Evolutionary conservation across 306 rosid species (phyloP).

Genomic region (Luffa acutangula): DNA sequence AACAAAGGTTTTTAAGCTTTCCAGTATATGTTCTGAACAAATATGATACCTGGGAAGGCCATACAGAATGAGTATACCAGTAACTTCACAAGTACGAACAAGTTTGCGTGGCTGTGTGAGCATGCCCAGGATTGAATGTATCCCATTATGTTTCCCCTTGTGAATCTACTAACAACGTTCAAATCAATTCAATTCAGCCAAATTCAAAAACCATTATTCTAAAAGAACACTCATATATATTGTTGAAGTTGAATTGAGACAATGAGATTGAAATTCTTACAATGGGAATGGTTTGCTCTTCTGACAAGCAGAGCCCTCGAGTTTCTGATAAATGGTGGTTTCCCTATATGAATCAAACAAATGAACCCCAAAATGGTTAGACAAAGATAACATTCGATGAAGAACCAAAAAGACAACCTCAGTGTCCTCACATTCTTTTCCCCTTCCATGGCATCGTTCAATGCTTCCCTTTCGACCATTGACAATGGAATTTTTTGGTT

Average conservation of each 20-base stretch:
- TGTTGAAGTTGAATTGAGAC: background rate
- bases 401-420: background rate
- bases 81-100: slow-evolving; percentile 75
- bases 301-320: slow-evolving; percentile 90
- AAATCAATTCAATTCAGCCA: background rate
- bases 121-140: slow-evolving; percentile 53
- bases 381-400: background rate
- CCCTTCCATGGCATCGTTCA: slow-evolving; percentile 87
- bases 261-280: background rate
- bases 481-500: slow-evolving; percentile 93
- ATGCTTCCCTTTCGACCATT: slow-evolving; percentile 93
- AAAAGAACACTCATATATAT: background rate
- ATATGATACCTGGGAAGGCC: slow-evolving; percentile 89
- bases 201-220: background rate
- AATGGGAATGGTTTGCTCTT: slow-evolving; percentile 48
- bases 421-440: slow-evolving; percentile 51
- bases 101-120: slow-evolving; percentile 63
- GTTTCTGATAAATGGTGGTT: slow-evolving; percentile 88
- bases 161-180: slow-evolving; percentile 36
- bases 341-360: slow-evolving; percentile 38
- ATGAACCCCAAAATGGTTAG: background rate
- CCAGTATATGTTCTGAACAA: background rate
- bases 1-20: background rate
- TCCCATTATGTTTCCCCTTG: slow-evolving; percentile 59
- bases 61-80: slow-evolving; percentile 85